Base-by-base conservation (phyloP, 495 filamentous ascomycete species). In the Eremomyces bilateralis region DNA sequence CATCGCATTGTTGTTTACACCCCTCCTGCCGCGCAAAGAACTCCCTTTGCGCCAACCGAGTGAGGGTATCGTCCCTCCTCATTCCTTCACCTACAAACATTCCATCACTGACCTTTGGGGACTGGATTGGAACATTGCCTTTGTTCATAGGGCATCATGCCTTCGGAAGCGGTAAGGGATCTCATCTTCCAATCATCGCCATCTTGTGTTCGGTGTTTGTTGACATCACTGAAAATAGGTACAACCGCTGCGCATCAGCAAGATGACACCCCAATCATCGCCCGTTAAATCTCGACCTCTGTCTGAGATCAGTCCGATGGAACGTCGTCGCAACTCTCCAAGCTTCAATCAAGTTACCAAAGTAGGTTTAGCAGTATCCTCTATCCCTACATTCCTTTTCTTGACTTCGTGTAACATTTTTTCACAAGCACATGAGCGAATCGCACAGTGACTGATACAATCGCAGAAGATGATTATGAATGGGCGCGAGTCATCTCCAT, bases 401-500 rank as follows among this genome's bases (percentile, higher is more conserved):
- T n/a, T n/a, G n/a, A n/a, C n/a, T n/a, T n/a, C n/a, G n/a, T n/a
- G n/a, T n/a, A n/a, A n/a, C n/a, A n/a, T n/a, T n/a, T n/a, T n/a
- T n/a, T n/a, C n/a, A n/a, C n/a, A n/a, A n/a, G n/a, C n/a, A n/a
- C n/a, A n/a, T n/a, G n/a, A n/a, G n/a, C n/a, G n/a, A n/a, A 15
- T 18, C 6, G 30, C 21, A 27, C 30, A 13, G 34, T 29, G 31
- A 16, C 15, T 6, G 19, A 12, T 21, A 30, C 4, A 20, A 21
- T 17, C 6, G 8, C 37, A 53, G 52, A 51, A 54, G 30, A 49
- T 65, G 58, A n/a, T n/a, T n/a, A 44, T 62, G 37, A 62, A 73
- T 34, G 67, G 61, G 42, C 63, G 60, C 31, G 76, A 84, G 37
- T 75, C 72, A 15, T 82, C 79, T 2, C 79, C 76, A 15, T 61